Percentiles rank a stretch among this genome's conserved stretches.
Evolutionary conservation across 306 rosid genomes (phyloP).

Genomic region (Acacia confusa): DNA sequence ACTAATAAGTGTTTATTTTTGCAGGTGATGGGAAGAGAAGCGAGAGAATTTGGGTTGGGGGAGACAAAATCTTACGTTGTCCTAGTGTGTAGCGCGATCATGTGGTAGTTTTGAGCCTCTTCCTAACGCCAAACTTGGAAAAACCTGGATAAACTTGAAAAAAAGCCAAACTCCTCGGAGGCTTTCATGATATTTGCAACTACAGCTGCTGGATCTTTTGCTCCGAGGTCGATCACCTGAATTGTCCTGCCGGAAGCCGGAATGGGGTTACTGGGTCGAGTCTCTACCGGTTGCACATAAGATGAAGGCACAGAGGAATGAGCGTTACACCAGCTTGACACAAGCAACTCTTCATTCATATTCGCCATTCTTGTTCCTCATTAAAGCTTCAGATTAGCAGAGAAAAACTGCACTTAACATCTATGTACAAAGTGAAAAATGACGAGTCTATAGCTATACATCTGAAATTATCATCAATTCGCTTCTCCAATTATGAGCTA

Average conservation of each 20-base stretch:
- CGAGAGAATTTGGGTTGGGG: constrained; percentile 54
- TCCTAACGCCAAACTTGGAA: too few relatives aligned
- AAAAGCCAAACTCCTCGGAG: constrained; percentile 58
- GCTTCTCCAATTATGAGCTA: too few relatives aligned
- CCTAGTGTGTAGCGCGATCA: constrained; percentile 45
- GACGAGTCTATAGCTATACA: neutral
- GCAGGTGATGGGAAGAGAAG: constrained; percentile 73
- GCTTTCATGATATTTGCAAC: constrained; percentile 49
- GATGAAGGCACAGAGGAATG: constrained; percentile 40
- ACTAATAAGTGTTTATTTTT: neutral
- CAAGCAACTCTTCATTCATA: constrained; percentile 34
- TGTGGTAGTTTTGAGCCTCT: constrained; percentile 63
- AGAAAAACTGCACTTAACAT: neutral
- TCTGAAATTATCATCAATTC: too few relatives aligned
- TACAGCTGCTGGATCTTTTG: constrained; percentile 32
- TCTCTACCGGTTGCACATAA: constrained; percentile 44
- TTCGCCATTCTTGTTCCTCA: constrained; percentile 8
- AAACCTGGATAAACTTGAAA: constrained; percentile 69
- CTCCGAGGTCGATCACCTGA: constrained; percentile 59
- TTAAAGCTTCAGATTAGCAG: neutral
- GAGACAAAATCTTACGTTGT: constrained; percentile 52
- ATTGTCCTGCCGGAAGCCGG: constrained; percentile 23
- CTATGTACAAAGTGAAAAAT: neutral
- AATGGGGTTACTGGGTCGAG: constrained; percentile 33
- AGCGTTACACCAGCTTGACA: constrained; percentile 42